Percentiles rank a stretch among this genome's conserved stretches.
Evolutionary conservation across 148 eudicot species (phyloP).

Genomic region (Chenopodium berlandieri): DNA sequence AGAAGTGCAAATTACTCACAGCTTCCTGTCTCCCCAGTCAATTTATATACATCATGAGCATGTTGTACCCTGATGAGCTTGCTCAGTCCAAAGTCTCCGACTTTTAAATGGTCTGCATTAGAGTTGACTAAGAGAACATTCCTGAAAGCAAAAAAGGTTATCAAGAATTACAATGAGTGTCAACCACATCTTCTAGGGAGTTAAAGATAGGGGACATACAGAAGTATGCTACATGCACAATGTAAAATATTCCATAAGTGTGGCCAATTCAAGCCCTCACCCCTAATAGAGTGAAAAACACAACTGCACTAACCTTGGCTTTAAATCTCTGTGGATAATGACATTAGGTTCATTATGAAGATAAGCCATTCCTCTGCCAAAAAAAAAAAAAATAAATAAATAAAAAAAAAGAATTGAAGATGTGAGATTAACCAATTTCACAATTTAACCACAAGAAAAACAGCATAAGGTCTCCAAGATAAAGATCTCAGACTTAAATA

Average conservation of each 20-base stretch:
- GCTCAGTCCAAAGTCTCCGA: slow-evolving; percentile 98
- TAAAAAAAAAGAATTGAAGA: slow-evolving; percentile 13
- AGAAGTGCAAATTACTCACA: slow-evolving; percentile 51
- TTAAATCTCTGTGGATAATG: slow-evolving; percentile 82
- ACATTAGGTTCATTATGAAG: slow-evolving; percentile 98
- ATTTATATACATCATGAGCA: slow-evolving; percentile 91
- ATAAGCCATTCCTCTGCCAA: slow-evolving; percentile 87
- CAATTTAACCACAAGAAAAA: not conserved
- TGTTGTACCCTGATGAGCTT: slow-evolving; percentile 84
- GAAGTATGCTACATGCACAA: not conserved
- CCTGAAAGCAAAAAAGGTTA: slow-evolving; percentile 42
- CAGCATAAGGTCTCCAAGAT: too few species aligned
- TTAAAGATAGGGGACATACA: not conserved
- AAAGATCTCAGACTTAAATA: too few species aligned
- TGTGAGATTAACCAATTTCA: slow-evolving; percentile 25
- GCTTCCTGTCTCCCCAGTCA: slow-evolving; percentile 99
- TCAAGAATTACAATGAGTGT: not conserved
- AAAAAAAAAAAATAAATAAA: not conserved
- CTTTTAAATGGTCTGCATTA: slow-evolving; percentile 93
- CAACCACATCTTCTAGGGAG: not conserved
- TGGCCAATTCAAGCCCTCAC: not conserved
- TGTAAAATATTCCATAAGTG: not conserved
- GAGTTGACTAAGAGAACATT: slow-evolving; percentile 94
- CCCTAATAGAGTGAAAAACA: not conserved
- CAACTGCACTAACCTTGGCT: slow-evolving; percentile 69